Percentiles rank a stretch among this genome's conserved stretches.
These are phyloP conservation scores for Triangularia setosa DNA, from an alignment of 2,329 filamentous ascomycete genomes.

Conservation along the genomic window DNA sequence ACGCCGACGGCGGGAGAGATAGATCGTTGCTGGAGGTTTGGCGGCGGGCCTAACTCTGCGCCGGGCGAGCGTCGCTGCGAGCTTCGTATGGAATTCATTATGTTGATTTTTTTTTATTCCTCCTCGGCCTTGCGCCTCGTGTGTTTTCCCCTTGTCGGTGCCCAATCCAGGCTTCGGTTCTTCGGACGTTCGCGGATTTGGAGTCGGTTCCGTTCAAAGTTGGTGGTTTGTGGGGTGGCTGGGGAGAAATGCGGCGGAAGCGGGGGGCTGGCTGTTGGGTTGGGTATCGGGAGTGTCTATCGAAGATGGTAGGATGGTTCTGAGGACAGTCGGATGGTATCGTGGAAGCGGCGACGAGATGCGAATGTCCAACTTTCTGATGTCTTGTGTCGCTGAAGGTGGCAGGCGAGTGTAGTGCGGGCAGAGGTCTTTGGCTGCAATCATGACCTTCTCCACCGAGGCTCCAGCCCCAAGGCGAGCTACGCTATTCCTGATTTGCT, in stretches of 20 bases:
- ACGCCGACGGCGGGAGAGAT: conserved; percentile 54
- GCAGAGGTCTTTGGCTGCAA: conserved; percentile 13
- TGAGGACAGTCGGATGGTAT: background rate
- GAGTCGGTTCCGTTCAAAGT: background rate
- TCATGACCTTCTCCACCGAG: conserved; percentile 14
- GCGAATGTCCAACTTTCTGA: background rate
- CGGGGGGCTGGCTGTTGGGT: background rate
- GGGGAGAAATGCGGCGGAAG: background rate
- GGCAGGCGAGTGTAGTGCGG: background rate
- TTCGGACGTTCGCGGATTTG: background rate
- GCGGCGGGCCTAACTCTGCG: conserved; percentile 55
- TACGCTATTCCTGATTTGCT: conserved; percentile 8
- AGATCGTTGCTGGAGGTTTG: conserved; percentile 51
- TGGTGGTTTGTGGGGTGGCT: background rate
- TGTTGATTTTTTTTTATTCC: background rate
- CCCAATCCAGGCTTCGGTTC: background rate
- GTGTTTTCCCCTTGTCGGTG: background rate
- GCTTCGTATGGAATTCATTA: conserved; percentile 33
- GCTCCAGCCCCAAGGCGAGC: conserved; percentile 13
- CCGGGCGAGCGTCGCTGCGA: conserved; percentile 60
- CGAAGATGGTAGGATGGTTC: background rate
- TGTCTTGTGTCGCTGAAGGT: background rate
- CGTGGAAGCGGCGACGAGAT: background rate
- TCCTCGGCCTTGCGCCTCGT: background rate
- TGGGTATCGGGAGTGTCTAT: background rate